phyloP scores from a whole-genome alignment of 2,329 filamentous ascomycete species.

The Apiospora phragmitis region DNA sequence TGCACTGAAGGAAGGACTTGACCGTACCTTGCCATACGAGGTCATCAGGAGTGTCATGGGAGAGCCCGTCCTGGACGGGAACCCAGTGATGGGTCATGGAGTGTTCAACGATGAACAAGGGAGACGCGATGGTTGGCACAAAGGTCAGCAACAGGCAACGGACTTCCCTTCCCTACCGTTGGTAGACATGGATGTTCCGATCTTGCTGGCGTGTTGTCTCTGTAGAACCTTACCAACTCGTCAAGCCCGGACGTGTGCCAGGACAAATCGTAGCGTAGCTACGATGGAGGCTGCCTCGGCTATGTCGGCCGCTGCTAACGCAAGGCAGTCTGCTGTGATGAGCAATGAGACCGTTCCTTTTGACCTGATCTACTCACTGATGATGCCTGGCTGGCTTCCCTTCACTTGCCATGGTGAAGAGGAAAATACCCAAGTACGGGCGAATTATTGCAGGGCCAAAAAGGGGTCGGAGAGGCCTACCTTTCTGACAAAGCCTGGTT shows the following conservation, averaged over 20 bases:
- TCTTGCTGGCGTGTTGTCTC: neutral
- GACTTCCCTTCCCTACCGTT: neutral
- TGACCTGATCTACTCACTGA: neutral
- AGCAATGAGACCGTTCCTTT: neutral
- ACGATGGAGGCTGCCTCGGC: neutral
- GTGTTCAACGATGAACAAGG: neutral
- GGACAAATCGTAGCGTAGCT: neutral
- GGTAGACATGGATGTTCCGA: neutral
- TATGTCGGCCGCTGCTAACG: neutral
- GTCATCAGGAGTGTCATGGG: neutral
- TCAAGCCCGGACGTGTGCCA: neutral
- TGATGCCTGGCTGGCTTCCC: too few species aligned
- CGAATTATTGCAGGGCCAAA: neutral
- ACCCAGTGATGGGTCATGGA: neutral
- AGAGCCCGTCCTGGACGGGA: neutral
- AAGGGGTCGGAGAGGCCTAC: neutral
- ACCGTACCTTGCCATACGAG: neutral
- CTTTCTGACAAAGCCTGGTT: neutral
- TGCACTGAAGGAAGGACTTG: neutral
- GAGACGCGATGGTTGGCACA: neutral
- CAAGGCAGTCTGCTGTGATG: neutral
- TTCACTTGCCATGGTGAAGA: neutral
- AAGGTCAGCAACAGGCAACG: neutral
- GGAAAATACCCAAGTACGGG: neutral
- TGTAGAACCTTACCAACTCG: too few species aligned